These are phyloP conservation scores for Kuraishia ogatae DNA, from an alignment of 805 yeast species.

Conservation along the genomic window DNA sequence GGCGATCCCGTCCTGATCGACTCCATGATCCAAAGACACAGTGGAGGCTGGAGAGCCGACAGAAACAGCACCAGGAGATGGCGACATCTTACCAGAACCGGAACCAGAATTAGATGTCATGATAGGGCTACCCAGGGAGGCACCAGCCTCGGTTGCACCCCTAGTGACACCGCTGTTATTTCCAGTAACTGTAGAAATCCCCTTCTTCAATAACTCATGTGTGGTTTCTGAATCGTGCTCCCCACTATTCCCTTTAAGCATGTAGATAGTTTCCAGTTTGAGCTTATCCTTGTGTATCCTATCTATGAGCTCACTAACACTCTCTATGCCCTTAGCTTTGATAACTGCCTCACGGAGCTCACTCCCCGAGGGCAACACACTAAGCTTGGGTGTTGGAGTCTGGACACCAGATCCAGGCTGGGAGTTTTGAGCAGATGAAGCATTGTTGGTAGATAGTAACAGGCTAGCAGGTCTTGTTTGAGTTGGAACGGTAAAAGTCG, in stretches of 20 bases:
- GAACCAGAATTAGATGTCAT: neutral
- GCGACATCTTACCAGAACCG: conserved; percentile 3
- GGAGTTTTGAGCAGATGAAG: neutral
- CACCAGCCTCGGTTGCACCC: neutral
- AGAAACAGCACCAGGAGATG: neutral
- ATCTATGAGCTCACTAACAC: conserved; percentile 57
- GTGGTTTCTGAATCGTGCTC: neutral
- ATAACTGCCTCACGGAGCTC: conserved; percentile 54
- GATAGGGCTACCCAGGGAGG: neutral
- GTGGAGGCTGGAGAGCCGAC: conserved; percentile 7
- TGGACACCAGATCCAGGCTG: neutral
- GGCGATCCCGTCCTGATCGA: neutral
- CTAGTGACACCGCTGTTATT: neutral
- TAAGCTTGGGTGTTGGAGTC: conserved; percentile 14
- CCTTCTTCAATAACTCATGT: neutral
- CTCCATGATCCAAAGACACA: conserved; percentile 16
- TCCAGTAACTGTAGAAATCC: neutral
- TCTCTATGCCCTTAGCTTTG: conserved; percentile 66
- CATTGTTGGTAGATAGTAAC: neutral
- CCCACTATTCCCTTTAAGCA: neutral
- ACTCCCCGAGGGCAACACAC: conserved; percentile 43
- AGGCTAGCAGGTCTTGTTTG: neutral
- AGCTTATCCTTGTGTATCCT: conserved; percentile 46
- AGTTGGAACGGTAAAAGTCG: neutral
- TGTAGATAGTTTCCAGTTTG: conserved; percentile 17